Evolutionary conservation across 2,329 filamentous ascomycete species (phyloP).

Genomic region (Exophiala sp.): DNA sequence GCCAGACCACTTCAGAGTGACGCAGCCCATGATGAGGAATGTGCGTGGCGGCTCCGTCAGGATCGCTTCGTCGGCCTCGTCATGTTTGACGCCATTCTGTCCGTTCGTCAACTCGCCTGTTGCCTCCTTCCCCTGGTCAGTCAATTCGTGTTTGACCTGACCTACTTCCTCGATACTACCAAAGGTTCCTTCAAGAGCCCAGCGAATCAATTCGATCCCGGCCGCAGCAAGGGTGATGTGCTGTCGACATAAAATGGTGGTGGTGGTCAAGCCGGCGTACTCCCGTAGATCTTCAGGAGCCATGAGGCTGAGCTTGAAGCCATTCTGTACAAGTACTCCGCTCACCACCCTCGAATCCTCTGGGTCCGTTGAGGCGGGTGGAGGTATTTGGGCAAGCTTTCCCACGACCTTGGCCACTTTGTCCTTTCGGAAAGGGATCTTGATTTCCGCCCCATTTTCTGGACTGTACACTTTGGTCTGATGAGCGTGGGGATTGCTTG

Average conservation of each 20-base stretch:
- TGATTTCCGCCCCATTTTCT: conserved; percentile 87
- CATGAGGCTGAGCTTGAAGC: conserved; percentile 96
- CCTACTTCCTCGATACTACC: conserved; percentile 64
- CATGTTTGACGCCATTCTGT: conserved; percentile 37
- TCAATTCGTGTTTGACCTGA: conserved; percentile 17
- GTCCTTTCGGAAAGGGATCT: conserved; percentile 91
- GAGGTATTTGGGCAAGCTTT: conserved; percentile 75
- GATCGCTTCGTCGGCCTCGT: conserved; percentile 43
- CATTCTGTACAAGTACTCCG: conserved; percentile 91
- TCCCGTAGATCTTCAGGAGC: conserved; percentile 91
- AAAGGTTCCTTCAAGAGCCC: conserved; percentile 92
- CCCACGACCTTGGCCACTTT: conserved; percentile 96
- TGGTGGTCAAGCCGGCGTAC: conserved; percentile 94
- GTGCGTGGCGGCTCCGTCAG: conserved; percentile 35
- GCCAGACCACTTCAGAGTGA: conserved; percentile 69
- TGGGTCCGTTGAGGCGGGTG: conserved; percentile 50
- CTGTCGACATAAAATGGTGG: conserved; percentile 87
- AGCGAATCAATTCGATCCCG: conserved; percentile 82
- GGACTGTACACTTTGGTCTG: conserved; percentile 92
- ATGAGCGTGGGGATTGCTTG: conserved; percentile 55
- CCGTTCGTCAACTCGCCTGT: conserved; percentile 32
- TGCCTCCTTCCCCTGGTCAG: conserved; percentile 15
- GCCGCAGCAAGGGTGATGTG: conserved; percentile 81
- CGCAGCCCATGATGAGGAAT: conserved; percentile 80
- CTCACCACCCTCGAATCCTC: conserved; percentile 60